Evolutionary conservation across 352 stramenopile genomes (phyloP).

Genomic region (Globisporangium echinulatum): DNA sequence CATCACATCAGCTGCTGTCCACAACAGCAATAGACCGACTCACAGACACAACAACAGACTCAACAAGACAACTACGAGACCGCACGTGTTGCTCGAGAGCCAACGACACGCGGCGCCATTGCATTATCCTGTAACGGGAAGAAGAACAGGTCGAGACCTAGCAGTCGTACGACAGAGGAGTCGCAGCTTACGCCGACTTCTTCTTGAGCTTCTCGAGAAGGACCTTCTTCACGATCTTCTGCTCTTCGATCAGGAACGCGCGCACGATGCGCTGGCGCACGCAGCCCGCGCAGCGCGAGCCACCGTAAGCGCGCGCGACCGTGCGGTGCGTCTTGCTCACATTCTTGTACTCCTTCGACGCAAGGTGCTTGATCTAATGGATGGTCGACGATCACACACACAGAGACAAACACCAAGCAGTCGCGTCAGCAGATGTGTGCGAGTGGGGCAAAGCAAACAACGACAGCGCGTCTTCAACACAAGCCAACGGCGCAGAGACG

Average conservation of each 20-base stretch:
- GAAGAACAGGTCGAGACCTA: constrained; percentile 12
- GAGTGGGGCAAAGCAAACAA: background rate
- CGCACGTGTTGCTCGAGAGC: too few species aligned
- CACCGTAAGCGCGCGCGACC: constrained; percentile 96
- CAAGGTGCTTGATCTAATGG: constrained; percentile 78
- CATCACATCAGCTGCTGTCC: too few species aligned
- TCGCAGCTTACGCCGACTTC: constrained; percentile 52
- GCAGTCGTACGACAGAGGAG: background rate
- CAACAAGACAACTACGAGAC: too few species aligned
- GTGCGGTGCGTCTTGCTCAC: constrained; percentile 89
- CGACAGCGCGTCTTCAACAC: background rate
- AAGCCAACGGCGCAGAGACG: constrained; percentile 9
- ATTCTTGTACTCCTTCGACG: constrained; percentile 73
- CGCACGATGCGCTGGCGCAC: constrained; percentile 95
- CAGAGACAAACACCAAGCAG: background rate
- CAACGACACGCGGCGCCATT: background rate
- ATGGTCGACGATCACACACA: too few species aligned
- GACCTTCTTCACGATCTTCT: constrained; percentile 99
- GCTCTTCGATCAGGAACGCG: constrained; percentile 99
- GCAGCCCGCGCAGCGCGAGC: constrained; percentile 90
- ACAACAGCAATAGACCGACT: too few species aligned
- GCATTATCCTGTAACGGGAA: constrained; percentile 12
- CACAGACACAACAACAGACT: too few species aligned
- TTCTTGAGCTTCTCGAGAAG: constrained; percentile 93
- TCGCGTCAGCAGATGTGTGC: too few species aligned